A percentile compares a stretch with the other conserved stretches of the same genome.
phyloP scores from a whole-genome alignment of 208 protist species.

The Leishmania mexicana region DNA sequence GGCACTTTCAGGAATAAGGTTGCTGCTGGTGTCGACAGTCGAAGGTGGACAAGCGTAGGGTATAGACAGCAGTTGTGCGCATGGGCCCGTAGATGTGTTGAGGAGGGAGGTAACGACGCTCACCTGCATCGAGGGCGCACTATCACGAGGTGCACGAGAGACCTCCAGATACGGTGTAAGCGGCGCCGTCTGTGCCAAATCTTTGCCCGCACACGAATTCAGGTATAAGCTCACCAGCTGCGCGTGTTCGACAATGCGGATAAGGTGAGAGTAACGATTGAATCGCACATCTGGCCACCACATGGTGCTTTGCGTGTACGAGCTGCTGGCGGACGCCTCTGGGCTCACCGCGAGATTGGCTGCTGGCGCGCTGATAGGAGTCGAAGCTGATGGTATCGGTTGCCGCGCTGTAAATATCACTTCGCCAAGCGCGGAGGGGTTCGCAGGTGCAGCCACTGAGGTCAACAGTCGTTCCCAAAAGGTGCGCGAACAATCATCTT shows the following conservation, averaged over 20 bases:
- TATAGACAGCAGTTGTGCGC: conserved; percentile 50
- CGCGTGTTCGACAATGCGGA: conserved; percentile 49
- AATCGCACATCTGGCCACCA: conserved; percentile 56
- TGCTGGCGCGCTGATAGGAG: background rate
- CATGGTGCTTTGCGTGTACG: conserved; percentile 32
- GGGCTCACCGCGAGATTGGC: conserved; percentile 1
- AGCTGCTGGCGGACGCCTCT: background rate
- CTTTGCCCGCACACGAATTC: conserved; percentile 8
- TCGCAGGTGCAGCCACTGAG: background rate
- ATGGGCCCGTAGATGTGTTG: conserved; percentile 44
- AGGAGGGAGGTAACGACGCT: conserved; percentile 41
- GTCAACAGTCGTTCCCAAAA: conserved; percentile 2
- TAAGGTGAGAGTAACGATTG: conserved; percentile 31
- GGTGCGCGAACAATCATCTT: background rate
- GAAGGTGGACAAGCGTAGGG: conserved; percentile 30
- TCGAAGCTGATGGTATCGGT: background rate
- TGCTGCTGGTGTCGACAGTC: conserved; percentile 12
- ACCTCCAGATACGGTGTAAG: conserved; percentile 11
- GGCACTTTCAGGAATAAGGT: conserved; percentile 6
- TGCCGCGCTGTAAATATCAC: background rate
- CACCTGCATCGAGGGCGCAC: conserved; percentile 25
- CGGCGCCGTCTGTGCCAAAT: background rate
- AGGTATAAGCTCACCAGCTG: conserved; percentile 32
- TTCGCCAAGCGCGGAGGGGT: conserved; percentile 1
- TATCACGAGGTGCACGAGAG: conserved; percentile 8